A percentile compares a stretch with the other conserved stretches of the same genome.
Evolutionary conservation across 768 basidiomycete species (phyloP).

Genomic region (Cantharellus anzutake): DNA sequence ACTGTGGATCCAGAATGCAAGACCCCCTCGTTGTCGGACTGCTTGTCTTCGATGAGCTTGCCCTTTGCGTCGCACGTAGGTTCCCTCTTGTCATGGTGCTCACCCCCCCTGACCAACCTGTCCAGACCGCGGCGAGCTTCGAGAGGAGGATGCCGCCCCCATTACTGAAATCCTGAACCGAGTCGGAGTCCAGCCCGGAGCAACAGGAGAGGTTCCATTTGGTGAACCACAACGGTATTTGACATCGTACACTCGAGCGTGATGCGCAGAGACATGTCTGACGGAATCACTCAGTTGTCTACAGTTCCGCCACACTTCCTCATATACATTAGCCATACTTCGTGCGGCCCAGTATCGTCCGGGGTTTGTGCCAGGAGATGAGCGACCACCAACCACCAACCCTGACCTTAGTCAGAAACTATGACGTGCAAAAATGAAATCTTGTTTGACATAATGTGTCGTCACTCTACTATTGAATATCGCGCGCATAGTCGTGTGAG

Average conservation of each 20-base stretch:
- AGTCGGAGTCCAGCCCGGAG: background rate
- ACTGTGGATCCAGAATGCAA: no score
- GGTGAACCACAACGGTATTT: background rate
- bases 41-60: background rate
- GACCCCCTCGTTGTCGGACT: slow-evolving; percentile 12
- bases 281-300: background rate
- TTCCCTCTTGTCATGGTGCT: background rate
- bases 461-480: background rate
- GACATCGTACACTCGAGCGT: background rate
- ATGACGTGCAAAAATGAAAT: background rate
- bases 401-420: background rate
- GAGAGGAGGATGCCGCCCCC: background rate
- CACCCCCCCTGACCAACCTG: background rate
- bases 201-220: background rate
- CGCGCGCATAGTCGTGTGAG: background rate
- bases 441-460: background rate
- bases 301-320: background rate
- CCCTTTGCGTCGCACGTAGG: background rate
- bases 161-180: background rate
- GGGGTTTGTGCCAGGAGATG: background rate
- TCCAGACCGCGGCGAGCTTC: background rate
- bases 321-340: background rate
- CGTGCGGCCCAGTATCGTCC: background rate
- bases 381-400: background rate
- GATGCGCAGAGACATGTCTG: no score